These are phyloP conservation scores for Aureobasidium zeae DNA, from an alignment of 2,329 filamentous ascomycete species.

Conservation along the genomic window DNA sequence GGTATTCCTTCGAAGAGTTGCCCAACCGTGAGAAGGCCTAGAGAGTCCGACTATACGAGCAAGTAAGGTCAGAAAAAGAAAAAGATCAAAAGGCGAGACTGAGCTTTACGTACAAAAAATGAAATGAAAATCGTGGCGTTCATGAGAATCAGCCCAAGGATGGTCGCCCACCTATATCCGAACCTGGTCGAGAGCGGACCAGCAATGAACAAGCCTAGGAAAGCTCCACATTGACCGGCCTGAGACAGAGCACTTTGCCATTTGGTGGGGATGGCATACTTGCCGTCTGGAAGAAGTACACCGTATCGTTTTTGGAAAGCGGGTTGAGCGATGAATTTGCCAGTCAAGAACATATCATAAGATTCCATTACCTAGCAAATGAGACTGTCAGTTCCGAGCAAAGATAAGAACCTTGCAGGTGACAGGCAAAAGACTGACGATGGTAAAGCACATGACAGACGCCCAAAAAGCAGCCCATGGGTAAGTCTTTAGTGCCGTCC, in stretches of 20 bases:
- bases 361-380: conserved; percentile 58
- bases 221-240: conserved; percentile 48
- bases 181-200: conserved; percentile 50
- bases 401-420: too few relatives aligned
- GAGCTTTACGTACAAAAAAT: conserved; percentile 40
- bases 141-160: conserved; percentile 46
- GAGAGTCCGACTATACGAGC: conserved; percentile 32
- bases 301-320: conserved; percentile 42
- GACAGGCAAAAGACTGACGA: too few relatives aligned
- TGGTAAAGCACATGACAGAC: conserved; percentile 47
- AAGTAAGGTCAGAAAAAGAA: neutral
- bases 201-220: conserved; percentile 51
- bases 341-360: conserved; percentile 53
- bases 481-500: conserved; percentile 42
- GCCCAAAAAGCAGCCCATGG: conserved; percentile 48
- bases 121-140: conserved; percentile 52
- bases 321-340: conserved; percentile 47
- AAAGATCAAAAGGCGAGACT: too few relatives aligned
- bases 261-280: conserved; percentile 38
- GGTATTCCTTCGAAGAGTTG: conserved; percentile 54
- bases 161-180: conserved; percentile 52
- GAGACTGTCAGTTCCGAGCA: too few relatives aligned
- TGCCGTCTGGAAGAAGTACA: conserved; percentile 24
- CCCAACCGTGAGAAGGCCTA: conserved; percentile 40
- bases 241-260: conserved; percentile 52